Evolutionary conservation across 257 asterid species (phyloP), one percentile per base, ranked within the genome.

Genomic region (Cruciata laevipes): DNA sequence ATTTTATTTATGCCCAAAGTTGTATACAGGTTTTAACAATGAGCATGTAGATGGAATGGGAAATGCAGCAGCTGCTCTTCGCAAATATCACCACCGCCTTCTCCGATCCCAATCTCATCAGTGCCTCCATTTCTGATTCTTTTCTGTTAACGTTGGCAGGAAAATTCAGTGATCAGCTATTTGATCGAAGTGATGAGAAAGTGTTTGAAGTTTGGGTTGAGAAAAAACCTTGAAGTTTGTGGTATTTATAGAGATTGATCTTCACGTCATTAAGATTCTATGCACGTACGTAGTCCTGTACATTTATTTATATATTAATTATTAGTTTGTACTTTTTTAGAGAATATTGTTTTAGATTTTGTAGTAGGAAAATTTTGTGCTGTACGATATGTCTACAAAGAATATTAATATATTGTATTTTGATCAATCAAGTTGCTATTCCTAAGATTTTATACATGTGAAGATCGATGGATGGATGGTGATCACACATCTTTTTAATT

Each of bases 1-100:
- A n/a, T n/a, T n/a, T n/a, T n/a, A n/a, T n/a, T n/a, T n/a, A n/a
- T n/a, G n/a, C n/a, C n/a, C n/a, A n/a, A n/a, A n/a, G n/a, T n/a
- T n/a, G n/a, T n/a, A n/a, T n/a, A n/a, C n/a, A n/a, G n/a, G n/a
- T n/a, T n/a, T n/a, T n/a, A n/a, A n/a, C n/a, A 5, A 53, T 53
- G 3, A 53, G 20, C 27, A 53, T n/a, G 27, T 53, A 21, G 2
- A 53, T 53, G 25, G 60, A 21, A 53, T 53, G 60, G 27, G 60
- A 53, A 20, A 53, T 53, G 60, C 60, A 53, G 60, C 60, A 53
- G 60, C 7, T n/a, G 60, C 60, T 53, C 60, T 53, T 53, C 13
- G 27, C 27, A 3, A 53, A 20, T 14, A 53, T 53, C 60, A 53
- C 60, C 25, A 53, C 60, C 13, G 60, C 23, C 60, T 53, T 53